phyloP scores from a whole-genome alignment of 176 grass and related monocot species.

The Aechmea fasciata region DNA sequence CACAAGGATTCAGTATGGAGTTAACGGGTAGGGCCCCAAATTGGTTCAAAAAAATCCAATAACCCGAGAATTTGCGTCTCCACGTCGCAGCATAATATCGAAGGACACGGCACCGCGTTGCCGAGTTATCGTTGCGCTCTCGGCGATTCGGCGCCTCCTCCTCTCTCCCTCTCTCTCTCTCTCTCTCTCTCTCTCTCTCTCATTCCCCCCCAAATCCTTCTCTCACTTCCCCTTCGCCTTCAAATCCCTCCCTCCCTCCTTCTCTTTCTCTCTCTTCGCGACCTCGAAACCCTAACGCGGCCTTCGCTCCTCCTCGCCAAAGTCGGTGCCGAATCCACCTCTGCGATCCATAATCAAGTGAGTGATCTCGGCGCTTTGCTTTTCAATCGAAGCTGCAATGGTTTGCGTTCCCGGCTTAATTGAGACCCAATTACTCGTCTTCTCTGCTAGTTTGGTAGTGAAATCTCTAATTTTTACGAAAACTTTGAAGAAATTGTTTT shows the following conservation, averaged over 20 bases:
- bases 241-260: not conserved
- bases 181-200: not conserved
- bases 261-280: not conserved
- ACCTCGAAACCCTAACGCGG: not conserved
- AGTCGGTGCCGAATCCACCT: not conserved
- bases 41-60: no score
- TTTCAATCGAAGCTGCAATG: not conserved
- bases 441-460: not conserved
- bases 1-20: no score
- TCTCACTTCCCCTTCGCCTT: no score
- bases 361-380: not conserved
- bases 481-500: no score
- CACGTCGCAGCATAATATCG: not conserved
- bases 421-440: not conserved
- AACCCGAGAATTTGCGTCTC: no score
- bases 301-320: not conserved
- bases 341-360: not conserved
- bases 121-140: slow-evolving; percentile 12
- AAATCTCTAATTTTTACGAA: no score
- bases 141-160: not conserved
- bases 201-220: not conserved
- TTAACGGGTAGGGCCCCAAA: no score
- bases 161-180: not conserved
- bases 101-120: slow-evolving; percentile 5
- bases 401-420: not conserved